These are phyloP conservation scores for Podospora conica DNA, from an alignment of 495 filamentous ascomycete genomes.

Conservation along the genomic window DNA sequence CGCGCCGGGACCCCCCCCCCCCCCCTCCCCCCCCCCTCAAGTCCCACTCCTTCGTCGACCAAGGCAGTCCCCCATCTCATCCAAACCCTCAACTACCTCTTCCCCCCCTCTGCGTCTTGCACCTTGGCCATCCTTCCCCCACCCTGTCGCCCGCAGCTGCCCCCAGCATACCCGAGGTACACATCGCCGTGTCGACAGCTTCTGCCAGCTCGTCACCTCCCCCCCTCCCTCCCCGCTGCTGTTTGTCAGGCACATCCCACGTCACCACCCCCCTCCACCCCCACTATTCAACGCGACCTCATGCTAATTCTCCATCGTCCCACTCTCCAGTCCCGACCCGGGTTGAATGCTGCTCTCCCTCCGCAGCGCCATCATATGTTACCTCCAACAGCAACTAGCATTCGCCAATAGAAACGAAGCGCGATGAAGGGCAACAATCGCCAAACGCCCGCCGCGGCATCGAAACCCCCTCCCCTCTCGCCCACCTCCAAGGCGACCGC, in stretches of 20 bases:
- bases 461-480: constrained; percentile 30
- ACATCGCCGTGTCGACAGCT: background rate
- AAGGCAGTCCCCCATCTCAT: background rate
- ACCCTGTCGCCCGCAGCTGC: background rate
- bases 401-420: constrained; percentile 20
- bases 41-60: background rate
- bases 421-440: constrained; percentile 48
- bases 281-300: background rate
- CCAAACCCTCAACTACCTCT: background rate
- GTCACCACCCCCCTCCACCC: background rate
- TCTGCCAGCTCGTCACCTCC: background rate
- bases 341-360: background rate
- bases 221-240: background rate
- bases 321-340: constrained; percentile 2
- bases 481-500: constrained; percentile 43
- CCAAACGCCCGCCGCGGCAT: constrained; percentile 35
- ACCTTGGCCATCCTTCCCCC: background rate
- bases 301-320: background rate
- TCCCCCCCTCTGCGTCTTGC: background rate
- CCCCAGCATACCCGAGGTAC: background rate
- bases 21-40: background rate
- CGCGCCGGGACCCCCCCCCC: background rate
- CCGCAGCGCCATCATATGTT: constrained; percentile 23
- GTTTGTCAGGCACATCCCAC: background rate
- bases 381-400: constrained; percentile 23